phyloP scores from a whole-genome alignment of 257 asterid species.

The Solanum ahanhuiri region DNA sequence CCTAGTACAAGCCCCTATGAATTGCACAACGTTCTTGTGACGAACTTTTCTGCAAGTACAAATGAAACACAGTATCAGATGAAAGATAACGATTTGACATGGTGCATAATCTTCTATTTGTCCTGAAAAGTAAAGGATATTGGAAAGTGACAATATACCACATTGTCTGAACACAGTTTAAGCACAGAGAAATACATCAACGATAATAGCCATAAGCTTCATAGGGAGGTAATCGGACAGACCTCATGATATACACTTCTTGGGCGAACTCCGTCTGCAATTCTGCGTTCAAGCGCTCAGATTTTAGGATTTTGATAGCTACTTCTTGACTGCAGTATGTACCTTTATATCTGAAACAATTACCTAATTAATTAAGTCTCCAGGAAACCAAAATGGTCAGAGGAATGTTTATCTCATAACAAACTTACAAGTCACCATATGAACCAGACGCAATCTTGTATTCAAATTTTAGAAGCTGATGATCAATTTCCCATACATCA shows the following conservation, averaged over 20 bases:
- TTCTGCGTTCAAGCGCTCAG: slow-evolving; percentile 71
- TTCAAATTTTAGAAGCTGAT: slow-evolving; percentile 25
- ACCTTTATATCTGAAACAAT: slow-evolving; percentile 64
- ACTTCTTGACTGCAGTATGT: slow-evolving; percentile 84
- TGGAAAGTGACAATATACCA: not conserved
- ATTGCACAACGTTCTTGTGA: slow-evolving; percentile 94
- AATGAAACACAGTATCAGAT: slow-evolving; percentile 1
- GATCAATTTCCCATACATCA: slow-evolving; percentile 49
- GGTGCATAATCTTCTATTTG: not conserved
- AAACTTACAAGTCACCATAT: slow-evolving; percentile 42
- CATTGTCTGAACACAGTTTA: not conserved
- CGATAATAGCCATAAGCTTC: not conserved
- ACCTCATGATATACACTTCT: slow-evolving; percentile 98
- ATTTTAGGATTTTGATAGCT: slow-evolving; percentile 91
- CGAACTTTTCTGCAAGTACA: slow-evolving; percentile 82
- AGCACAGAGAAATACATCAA: not conserved
- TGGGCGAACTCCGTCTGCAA: slow-evolving; percentile 93
- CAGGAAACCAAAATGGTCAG: slow-evolving; percentile 9
- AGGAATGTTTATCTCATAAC: not conserved
- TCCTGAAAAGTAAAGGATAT: not conserved
- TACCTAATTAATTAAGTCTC: not conserved
- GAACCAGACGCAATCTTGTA: slow-evolving; percentile 40
- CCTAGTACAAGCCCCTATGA: slow-evolving; percentile 92
- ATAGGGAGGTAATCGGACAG: slow-evolving; percentile 8
- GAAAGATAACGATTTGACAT: not conserved